Evolutionary conservation across 805 yeast genomes (phyloP).

Genomic region (Saccharomyces kudriavzevii): DNA sequence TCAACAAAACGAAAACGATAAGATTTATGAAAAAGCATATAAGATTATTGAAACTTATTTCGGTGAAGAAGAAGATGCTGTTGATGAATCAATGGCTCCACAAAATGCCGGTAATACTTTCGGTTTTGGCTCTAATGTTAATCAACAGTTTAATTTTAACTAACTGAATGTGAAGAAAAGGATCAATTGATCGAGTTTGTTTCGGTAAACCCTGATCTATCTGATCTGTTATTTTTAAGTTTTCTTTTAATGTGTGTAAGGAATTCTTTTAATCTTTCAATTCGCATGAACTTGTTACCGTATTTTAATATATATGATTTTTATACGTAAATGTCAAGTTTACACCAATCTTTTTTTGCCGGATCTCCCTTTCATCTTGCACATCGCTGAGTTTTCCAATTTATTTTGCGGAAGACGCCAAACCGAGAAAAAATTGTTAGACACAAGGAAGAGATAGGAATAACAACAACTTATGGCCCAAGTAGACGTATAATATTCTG

Average conservation of each 20-base stretch:
- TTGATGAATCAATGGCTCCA: slow-evolving; percentile 73
- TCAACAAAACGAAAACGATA: slow-evolving; percentile 86
- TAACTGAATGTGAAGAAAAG: slow-evolving; percentile 3
- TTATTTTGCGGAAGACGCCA: background rate
- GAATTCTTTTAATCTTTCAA: slow-evolving; percentile 1
- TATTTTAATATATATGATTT: background rate
- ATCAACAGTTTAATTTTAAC: slow-evolving; percentile 38
- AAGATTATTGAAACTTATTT: slow-evolving; percentile 86
- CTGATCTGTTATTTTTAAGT: background rate
- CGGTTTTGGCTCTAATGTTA: slow-evolving; percentile 70
- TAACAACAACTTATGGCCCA: background rate
- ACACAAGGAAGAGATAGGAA: background rate
- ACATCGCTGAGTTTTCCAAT: background rate
- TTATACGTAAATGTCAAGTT: background rate
- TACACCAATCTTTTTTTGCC: background rate
- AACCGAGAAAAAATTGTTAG: background rate
- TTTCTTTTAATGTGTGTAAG: slow-evolving; percentile 1
- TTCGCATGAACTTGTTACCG: background rate
- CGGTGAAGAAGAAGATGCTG: slow-evolving; percentile 66
- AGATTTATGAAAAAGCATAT: slow-evolving; percentile 86
- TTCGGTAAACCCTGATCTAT: background rate
- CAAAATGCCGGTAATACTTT: slow-evolving; percentile 74
- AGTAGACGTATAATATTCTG: background rate
- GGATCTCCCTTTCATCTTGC: background rate
- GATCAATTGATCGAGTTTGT: background rate